Conservation (phyloP, 768 basidiomycete genomes). For the Mrakia blollopis region DNA sequence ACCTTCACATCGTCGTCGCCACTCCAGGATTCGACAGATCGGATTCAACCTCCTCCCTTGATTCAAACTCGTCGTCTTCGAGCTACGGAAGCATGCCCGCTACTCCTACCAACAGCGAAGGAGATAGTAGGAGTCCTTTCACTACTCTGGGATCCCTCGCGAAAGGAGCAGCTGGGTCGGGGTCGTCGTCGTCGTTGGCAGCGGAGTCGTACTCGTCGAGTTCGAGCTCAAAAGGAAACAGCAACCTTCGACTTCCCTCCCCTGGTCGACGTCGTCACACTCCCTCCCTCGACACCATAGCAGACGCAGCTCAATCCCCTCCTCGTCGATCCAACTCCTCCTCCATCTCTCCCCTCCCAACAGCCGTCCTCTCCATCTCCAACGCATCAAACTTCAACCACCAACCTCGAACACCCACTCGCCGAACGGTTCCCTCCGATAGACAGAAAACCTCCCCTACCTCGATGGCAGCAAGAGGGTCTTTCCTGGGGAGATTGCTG, state of each 20-base stretch:
- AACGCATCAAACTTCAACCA: too few relatives aligned
- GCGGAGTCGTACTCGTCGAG: neutral
- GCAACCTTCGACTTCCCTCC: neutral
- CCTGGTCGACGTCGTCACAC: neutral
- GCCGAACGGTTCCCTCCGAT: neutral
- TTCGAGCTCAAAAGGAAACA: neutral
- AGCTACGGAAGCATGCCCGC: neutral
- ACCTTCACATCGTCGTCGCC: neutral
- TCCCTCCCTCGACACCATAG: neutral
- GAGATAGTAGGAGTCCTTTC: neutral
- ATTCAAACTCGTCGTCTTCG: conserved; percentile 22
- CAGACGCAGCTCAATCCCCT: neutral
- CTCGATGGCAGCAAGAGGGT: conserved; percentile 19
- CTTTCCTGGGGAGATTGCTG: conserved; percentile 25
- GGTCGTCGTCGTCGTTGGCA: neutral
- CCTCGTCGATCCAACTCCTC: neutral
- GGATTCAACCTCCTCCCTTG: conserved; percentile 22
- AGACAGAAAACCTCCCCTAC: conserved; percentile 9
- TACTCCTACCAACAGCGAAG: neutral
- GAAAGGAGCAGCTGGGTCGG: neutral
- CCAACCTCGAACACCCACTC: neutral
- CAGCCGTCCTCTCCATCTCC: neutral
- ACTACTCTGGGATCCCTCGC: neutral
- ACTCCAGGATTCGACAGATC: conserved; percentile 17
- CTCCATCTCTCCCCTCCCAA: neutral